These are phyloP conservation scores for Sungouiozyma intestinalis DNA, from an alignment of 805 yeast species.

Conservation along the genomic window DNA sequence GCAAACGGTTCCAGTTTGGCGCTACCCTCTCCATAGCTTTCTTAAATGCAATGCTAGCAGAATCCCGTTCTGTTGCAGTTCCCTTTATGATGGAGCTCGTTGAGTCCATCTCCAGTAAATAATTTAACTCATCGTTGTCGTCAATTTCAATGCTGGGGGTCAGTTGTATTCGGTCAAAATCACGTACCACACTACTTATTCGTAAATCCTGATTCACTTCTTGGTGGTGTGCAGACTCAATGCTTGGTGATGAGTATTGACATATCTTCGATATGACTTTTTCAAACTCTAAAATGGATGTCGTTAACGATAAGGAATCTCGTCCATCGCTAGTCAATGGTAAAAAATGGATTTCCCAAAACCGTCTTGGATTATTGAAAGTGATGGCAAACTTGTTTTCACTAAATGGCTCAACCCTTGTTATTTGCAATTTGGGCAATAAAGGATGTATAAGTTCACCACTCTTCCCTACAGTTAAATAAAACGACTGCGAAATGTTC, in stretches of 20 bases:
- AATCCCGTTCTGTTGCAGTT: slow-evolving; percentile 1
- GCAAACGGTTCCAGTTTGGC: slow-evolving; percentile 3
- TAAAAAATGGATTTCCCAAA: slow-evolving; percentile 46
- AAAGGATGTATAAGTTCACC: slow-evolving; percentile 54
- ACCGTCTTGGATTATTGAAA: slow-evolving; percentile 63
- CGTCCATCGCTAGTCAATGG: slow-evolving; percentile 6
- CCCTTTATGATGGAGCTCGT: background rate
- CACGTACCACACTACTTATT: background rate
- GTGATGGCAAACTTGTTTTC: slow-evolving; percentile 41
- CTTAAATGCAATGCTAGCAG: slow-evolving; percentile 12
- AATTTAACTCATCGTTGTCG: slow-evolving; percentile 13
- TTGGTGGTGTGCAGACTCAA: background rate
- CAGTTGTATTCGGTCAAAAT: background rate
- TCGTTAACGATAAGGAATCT: slow-evolving; percentile 5
- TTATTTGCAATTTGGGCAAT: slow-evolving; percentile 52
- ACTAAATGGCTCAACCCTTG: slow-evolving; percentile 33
- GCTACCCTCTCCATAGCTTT: slow-evolving; percentile 13
- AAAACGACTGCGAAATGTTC: slow-evolving; percentile 13
- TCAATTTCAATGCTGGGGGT: background rate
- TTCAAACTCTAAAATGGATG: slow-evolving; percentile 19
- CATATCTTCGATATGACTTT: slow-evolving; percentile 22
- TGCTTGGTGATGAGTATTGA: slow-evolving; percentile 5
- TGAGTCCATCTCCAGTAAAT: slow-evolving; percentile 13
- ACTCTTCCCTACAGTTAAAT: slow-evolving; percentile 25
- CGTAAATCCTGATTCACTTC: background rate